A percentile compares a stretch with the other conserved stretches of the same genome.
phyloP scores from a whole-genome alignment of 176 grass and related monocot genomes.

The Musa beccarii region DNA sequence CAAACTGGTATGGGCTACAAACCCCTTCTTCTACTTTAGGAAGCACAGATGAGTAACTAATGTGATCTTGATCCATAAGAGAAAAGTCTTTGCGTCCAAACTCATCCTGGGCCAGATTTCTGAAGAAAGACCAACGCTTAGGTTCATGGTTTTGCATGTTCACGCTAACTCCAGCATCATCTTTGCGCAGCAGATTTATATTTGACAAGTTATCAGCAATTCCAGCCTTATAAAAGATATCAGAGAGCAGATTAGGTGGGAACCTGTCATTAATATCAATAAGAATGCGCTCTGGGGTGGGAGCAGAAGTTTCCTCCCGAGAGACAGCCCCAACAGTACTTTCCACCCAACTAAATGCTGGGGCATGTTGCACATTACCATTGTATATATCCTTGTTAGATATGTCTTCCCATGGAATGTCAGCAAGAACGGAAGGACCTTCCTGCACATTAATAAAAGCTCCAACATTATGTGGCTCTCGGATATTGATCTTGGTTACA shows the following conservation, averaged over 20 bases:
- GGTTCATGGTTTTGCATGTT: slow-evolving; percentile 83
- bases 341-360: slow-evolving; percentile 18
- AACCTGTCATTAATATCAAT: slow-evolving; percentile 48
- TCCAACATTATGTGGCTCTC: slow-evolving; percentile 29
- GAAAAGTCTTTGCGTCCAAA: slow-evolving; percentile 59
- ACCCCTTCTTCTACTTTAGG: slow-evolving; percentile 44
- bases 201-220: slow-evolving; percentile 53
- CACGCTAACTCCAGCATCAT: slow-evolving; percentile 71
- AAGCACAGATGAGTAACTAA: slow-evolving; percentile 22
- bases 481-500: slow-evolving; percentile 31
- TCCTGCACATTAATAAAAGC: slow-evolving; percentile 21
- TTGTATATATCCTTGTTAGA: slow-evolving; percentile 9
- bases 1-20: slow-evolving; percentile 21
- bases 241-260: slow-evolving; percentile 76
- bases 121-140: slow-evolving; percentile 90
- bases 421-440: slow-evolving; percentile 25
- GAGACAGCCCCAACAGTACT: slow-evolving; percentile 24
- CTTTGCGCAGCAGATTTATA: slow-evolving; percentile 37
- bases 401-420: slow-evolving; percentile 32
- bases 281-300: slow-evolving; percentile 32
- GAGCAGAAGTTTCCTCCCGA: slow-evolving; percentile 28
- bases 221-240: slow-evolving; percentile 82
- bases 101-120: slow-evolving; percentile 74
- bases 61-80: slow-evolving; percentile 44
- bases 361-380: slow-evolving; percentile 22